Evolutionary conservation across 2,329 filamentous ascomycete genomes (phyloP), one percentile per base, ranked within the genome.

Genomic region (Eutypa lata): DNA sequence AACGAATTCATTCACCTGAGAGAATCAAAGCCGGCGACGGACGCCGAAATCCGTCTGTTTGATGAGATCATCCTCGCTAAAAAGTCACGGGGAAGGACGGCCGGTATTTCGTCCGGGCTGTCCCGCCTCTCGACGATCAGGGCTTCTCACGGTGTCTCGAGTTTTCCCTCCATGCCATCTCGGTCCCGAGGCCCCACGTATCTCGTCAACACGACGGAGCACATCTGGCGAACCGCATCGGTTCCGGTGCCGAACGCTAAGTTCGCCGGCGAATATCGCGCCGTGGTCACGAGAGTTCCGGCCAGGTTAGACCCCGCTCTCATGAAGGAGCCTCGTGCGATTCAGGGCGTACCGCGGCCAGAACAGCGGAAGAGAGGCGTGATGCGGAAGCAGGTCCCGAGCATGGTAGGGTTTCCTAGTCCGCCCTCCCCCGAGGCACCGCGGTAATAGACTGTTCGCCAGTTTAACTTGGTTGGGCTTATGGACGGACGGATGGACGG

Each of bases 241-340:
- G 80, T 85, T 40, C 79, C 83, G 7, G 74, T 82, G 42, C 80
- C 80, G n/a, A 81, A 76, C 58, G 78, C 81, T 49, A 85, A 82
- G 61, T 86, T 87, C 58, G 75, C 80, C 0, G 82, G 82, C 53
- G 82, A 86, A 59, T 88, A 88, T 70, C 77, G 79, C 53, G 71
- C 77, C 31, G 76, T 84, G 14, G 76, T 84, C 50, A 84, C 83
- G 13, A 74, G 84, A 60, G 85, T 90, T 37, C 94, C 94, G 5
- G 85, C 90, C 7, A 92, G 90, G 65, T 80, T 99, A 10, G 94
- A 99, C 64, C 82, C 87, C 3, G 82, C 85, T 14, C 76, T 97
- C 46, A 96, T 97, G 91, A 90, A 91, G 68, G 92, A 97, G 71
- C 92, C 92, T 28, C 83, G 92, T 53, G 86, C 90, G 57, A 93